phyloP scores from a whole-genome alignment of 192 early-diverging fungal species.

The Linnemannia elongata region DNA sequence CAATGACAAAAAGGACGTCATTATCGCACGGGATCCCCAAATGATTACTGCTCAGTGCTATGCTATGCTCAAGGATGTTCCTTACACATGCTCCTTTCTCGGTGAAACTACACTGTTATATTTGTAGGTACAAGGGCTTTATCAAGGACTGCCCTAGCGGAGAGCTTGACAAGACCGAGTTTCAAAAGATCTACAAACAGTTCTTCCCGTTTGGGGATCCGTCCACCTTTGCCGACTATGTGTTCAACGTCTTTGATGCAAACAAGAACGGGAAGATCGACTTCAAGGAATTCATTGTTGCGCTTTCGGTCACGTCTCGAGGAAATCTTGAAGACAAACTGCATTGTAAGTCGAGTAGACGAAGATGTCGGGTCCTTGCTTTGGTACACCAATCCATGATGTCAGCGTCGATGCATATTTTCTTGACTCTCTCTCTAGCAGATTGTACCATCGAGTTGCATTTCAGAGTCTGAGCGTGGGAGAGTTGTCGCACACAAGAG shows the following conservation, averaged over 20 bases:
- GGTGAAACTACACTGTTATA: neutral
- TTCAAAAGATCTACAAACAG: constrained; percentile 94
- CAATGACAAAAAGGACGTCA: neutral
- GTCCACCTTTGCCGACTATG: constrained; percentile 89
- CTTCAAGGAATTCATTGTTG: constrained; percentile 93
- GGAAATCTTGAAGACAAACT: constrained; percentile 89
- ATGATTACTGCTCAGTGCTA: neutral
- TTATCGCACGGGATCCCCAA: neutral
- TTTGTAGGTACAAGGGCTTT: constrained; percentile 90
- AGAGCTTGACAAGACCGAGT: constrained; percentile 85
- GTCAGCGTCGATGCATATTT: neutral
- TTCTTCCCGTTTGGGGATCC: constrained; percentile 98
- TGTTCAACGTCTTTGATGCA: constrained; percentile 92
- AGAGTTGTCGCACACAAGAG: neutral
- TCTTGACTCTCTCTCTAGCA: neutral
- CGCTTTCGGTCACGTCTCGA: constrained; percentile 87
- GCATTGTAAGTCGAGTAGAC: constrained; percentile 68
- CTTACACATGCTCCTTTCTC: neutral
- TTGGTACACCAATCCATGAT: neutral
- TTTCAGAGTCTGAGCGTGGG: neutral
- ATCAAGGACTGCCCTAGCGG: constrained; percentile 93
- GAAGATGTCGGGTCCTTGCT: neutral
- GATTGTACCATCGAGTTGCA: neutral
- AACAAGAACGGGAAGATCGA: constrained; percentile 93
- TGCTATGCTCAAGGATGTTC: neutral